Evolutionary conservation across 2,329 filamentous ascomycete genomes (phyloP), one percentile per base, ranked within the genome.

Genomic region (Pseudogymnoascus pannorum): DNA sequence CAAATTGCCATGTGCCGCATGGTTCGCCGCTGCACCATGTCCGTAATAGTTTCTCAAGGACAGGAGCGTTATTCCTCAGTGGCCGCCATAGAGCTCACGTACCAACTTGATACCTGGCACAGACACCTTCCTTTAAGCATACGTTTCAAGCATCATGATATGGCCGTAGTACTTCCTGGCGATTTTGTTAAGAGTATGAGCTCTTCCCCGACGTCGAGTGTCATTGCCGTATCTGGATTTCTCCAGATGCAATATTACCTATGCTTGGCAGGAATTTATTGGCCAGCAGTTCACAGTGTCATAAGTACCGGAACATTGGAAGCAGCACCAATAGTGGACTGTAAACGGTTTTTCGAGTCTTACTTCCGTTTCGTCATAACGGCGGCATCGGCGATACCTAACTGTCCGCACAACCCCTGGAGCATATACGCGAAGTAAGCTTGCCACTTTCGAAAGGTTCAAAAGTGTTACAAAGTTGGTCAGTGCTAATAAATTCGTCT

Each of bases 21-120:
- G 69, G 65, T 73, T 1, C 69, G 69, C 7, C 71, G 71, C 3
- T 71, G 69, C 61, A 71, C 66, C 24, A 68, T 68, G 8, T 65
- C 68, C 1, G 64, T 70, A 61, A 58, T 62, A 61, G 42, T 68
- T 14, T 42, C 65, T 22, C 59, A 65, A 5, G 64, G 65, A 31
- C 31, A 64, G 42, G 60, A 67, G 33, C 59, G 54, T n/a, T 71
- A 72, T 44, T 68, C 71, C 3, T 69, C 71, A 4, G 62, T 66
- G 22, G 65, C 72, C 31, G 70, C 71, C 2, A 59, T 63, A 9
- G 73, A 75, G 60, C 68, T 75, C 4, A 68, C 69, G 33, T 65
- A 68, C 24, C 73, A 75, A 60, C 67, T 75, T 4, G 68, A 74
- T 7, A 68, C 69, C 58, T 75, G 73, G 73, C 69, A 72, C 58